A percentile compares a stretch with the other conserved stretches of the same genome.
phyloP scores from a whole-genome alignment of 2,329 filamentous ascomycete species.

The Hymenotorrendiella dingleyae region DNA sequence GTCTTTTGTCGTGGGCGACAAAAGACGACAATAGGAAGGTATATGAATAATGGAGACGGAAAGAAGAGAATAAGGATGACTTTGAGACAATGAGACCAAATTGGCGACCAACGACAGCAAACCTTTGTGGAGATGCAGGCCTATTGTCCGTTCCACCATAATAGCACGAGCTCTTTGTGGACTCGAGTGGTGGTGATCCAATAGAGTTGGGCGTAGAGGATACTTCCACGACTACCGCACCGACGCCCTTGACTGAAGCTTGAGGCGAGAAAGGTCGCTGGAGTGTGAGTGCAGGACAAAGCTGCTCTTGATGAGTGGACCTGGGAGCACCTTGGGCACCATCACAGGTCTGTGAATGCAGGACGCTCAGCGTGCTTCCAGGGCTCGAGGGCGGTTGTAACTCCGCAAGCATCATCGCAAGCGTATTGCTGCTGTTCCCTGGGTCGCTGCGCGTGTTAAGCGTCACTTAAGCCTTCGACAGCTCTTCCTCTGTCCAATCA shows the following conservation, averaged over 20 bases:
- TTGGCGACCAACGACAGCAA: slow-evolving; percentile 5
- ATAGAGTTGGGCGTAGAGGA: slow-evolving; percentile 12
- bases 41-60: slow-evolving; percentile 24
- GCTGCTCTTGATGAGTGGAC: too few species aligned
- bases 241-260: slow-evolving; percentile 11
- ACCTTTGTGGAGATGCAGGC: slow-evolving; percentile 12
- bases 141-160: slow-evolving; percentile 15
- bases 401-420: slow-evolving; percentile 18
- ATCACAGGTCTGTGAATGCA: too few species aligned
- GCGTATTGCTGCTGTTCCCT: slow-evolving; percentile 6
- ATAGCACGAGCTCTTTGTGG: slow-evolving; percentile 14
- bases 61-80: slow-evolving; percentile 7
- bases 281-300: too few species aligned
- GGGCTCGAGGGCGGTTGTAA: too few species aligned
- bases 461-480: too few species aligned
- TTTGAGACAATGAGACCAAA: slow-evolving; percentile 8
- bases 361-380: too few species aligned
- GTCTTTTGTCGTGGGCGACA: slow-evolving; percentile 19
- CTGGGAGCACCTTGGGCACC: too few species aligned
- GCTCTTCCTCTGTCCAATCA: slow-evolving; percentile 15
- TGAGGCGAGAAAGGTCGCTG: too few species aligned
- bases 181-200: slow-evolving; percentile 9
- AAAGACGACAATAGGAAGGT: slow-evolving; percentile 16
- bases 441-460: too few species aligned
- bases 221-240: slow-evolving; percentile 14